A percentile compares a stretch with the other conserved stretches of the same genome.
These are phyloP conservation scores for Paecilomyces niveus DNA, from an alignment of 2,329 filamentous ascomycete genomes.

Conservation along the genomic window DNA sequence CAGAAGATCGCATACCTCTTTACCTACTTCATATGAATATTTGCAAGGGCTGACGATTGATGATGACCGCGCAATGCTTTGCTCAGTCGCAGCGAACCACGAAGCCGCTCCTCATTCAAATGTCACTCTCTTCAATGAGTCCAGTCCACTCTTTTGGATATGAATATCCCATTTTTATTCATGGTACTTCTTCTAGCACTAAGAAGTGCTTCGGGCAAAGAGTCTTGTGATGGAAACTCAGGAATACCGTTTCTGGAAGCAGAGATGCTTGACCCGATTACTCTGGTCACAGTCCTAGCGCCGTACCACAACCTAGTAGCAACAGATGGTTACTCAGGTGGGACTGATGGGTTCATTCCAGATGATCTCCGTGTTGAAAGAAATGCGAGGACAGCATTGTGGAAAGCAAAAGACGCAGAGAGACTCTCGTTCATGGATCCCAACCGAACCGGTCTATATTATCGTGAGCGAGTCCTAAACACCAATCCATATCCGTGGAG, in stretches of 20 bases:
- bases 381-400: neutral
- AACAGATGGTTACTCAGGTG: constrained; percentile 2
- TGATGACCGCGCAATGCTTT: neutral
- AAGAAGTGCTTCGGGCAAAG: neutral
- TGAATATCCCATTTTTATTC: neutral
- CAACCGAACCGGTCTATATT: constrained; percentile 5
- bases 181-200: neutral
- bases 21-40: neutral
- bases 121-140: neutral
- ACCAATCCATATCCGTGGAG: constrained; percentile 13
- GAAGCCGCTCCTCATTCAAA: neutral
- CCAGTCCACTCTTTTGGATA: neutral
- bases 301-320: neutral
- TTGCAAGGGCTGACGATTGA: neutral
- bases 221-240: neutral
- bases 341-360: constrained; percentile 9
- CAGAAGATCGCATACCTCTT: neutral
- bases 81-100: neutral
- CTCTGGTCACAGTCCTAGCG: neutral
- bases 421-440: neutral
- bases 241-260: neutral
- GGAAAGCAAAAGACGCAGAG: constrained; percentile 3
- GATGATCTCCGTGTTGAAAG: neutral
- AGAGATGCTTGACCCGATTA: constrained; percentile 1
- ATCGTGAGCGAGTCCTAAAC: constrained; percentile 10